These are phyloP conservation scores for Poa pratensis DNA, from an alignment of 176 grass and related monocot genomes.

Conservation along the genomic window DNA sequence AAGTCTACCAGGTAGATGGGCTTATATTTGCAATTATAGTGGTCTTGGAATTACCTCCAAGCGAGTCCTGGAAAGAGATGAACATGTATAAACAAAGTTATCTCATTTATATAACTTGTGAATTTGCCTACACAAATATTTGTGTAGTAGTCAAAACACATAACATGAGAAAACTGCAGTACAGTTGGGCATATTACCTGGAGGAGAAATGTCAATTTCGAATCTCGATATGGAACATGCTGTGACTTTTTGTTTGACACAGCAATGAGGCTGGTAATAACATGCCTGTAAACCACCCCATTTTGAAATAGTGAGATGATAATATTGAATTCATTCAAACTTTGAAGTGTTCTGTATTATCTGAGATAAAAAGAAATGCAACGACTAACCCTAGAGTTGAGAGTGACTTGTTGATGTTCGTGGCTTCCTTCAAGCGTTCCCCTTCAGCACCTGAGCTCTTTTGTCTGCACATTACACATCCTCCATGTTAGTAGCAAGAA, in stretches of 20 bases:
- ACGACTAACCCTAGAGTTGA: conserved; percentile 89
- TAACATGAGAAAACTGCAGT: conserved; percentile 13
- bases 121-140: conserved; percentile 8
- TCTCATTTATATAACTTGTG: background rate
- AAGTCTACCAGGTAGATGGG: conserved; percentile 79
- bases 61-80: conserved; percentile 72
- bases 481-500: conserved; percentile 25
- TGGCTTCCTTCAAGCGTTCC: conserved; percentile 95
- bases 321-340: conserved; percentile 26
- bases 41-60: conserved; percentile 98
- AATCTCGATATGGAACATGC: conserved; percentile 97
- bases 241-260: conserved; percentile 92
- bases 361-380: conserved; percentile 27
- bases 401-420: conserved; percentile 97
- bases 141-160: conserved; percentile 6
- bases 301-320: conserved; percentile 16
- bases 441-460: conserved; percentile 99
- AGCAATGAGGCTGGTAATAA: conserved; percentile 92
- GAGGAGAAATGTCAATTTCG: conserved; percentile 98
- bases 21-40: conserved; percentile 99
- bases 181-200: conserved; percentile 63
- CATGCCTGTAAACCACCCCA: conserved; percentile 63
- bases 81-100: conserved; percentile 34
- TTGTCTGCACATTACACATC: conserved; percentile 59
- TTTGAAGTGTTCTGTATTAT: conserved; percentile 21